These are phyloP conservation scores for Alisma plantagoaquatica DNA, from an alignment of 106 monocot genomes.

Conservation along the genomic window DNA sequence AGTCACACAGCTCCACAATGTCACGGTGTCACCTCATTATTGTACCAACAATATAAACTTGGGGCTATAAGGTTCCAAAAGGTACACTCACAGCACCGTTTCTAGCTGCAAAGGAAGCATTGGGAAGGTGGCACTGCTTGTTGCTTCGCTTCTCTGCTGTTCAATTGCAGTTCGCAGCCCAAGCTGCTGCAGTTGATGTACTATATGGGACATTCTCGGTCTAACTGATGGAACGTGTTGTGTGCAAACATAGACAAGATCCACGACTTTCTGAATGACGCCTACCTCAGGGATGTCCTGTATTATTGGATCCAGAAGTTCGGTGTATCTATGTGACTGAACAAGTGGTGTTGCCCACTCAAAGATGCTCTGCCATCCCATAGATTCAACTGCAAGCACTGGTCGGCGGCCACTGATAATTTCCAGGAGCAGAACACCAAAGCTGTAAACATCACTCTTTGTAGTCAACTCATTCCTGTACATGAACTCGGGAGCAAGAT, in stretches of 20 bases:
- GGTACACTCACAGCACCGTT: background rate
- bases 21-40: too few species aligned
- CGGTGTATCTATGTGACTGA: slow-evolving; percentile 70
- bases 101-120: slow-evolving; percentile 30
- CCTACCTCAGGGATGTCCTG: slow-evolving; percentile 54
- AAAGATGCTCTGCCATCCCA: slow-evolving; percentile 89
- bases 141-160: slow-evolving; percentile 38
- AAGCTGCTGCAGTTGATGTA: slow-evolving; percentile 87
- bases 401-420: slow-evolving; percentile 78
- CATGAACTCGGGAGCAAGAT: slow-evolving; percentile 91
- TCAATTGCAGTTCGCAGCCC: slow-evolving; percentile 35
- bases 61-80: too few species aligned
- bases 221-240: slow-evolving; percentile 94
- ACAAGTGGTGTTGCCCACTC: slow-evolving; percentile 97
- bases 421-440: slow-evolving; percentile 84
- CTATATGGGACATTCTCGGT: slow-evolving; percentile 97
- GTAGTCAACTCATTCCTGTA: slow-evolving; percentile 96
- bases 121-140: slow-evolving; percentile 47
- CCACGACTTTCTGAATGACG: slow-evolving; percentile 82
- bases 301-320: slow-evolving; percentile 82
- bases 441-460: slow-evolving; percentile 95
- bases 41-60: too few species aligned
- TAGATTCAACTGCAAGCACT: slow-evolving; percentile 55
- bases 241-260: slow-evolving; percentile 91
- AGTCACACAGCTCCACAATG: too few species aligned